Percentiles rank a stretch among this genome's conserved stretches.
phyloP scores from a whole-genome alignment of 2,329 filamentous ascomycete species.

The Fusarium chuoi region DNA sequence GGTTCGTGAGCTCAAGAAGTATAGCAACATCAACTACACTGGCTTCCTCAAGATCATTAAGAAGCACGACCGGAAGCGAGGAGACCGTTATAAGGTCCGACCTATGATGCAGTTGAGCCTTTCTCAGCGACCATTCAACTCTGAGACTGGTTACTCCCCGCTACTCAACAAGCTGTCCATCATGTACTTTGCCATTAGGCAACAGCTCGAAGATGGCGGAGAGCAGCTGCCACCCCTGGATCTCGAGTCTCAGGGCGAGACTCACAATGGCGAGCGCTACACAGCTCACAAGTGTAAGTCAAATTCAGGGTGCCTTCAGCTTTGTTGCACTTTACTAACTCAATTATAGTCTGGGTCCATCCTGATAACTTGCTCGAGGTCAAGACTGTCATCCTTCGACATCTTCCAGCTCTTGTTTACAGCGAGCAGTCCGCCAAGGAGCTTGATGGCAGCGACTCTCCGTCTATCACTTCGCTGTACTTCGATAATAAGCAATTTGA shows the following conservation, averaged over 20 bases:
- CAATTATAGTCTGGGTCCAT: slow-evolving; percentile 84
- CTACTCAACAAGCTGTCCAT: slow-evolving; percentile 90
- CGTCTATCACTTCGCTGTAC: slow-evolving; percentile 93
- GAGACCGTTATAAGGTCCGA: slow-evolving; percentile 85
- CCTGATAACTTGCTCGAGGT: slow-evolving; percentile 95
- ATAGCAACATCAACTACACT: slow-evolving; percentile 96
- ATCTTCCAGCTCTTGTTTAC: slow-evolving; percentile 90
- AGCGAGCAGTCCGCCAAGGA: slow-evolving; percentile 88
- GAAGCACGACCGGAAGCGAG: slow-evolving; percentile 96
- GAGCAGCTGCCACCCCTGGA: slow-evolving; percentile 56
- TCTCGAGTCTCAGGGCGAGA: slow-evolving; percentile 64
- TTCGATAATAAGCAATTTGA: slow-evolving; percentile 90
- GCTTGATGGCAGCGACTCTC: slow-evolving; percentile 82
- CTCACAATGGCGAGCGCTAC: slow-evolving; percentile 76
- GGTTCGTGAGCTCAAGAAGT: slow-evolving; percentile 92
- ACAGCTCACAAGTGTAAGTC: slow-evolving; percentile 84
- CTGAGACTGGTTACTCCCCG: slow-evolving; percentile 87
- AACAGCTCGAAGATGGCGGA: slow-evolving; percentile 73
- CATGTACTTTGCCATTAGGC: slow-evolving; percentile 94
- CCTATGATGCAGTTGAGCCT: slow-evolving; percentile 92
- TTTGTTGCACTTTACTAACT: slow-evolving; percentile 1
- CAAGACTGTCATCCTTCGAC: slow-evolving; percentile 93
- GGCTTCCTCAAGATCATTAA: slow-evolving; percentile 98
- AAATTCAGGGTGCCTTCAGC: not conserved
- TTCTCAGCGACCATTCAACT: slow-evolving; percentile 92